phyloP scores from a whole-genome alignment of 1,284 basidiomycete genomes.

The Cerrena zonata region DNA sequence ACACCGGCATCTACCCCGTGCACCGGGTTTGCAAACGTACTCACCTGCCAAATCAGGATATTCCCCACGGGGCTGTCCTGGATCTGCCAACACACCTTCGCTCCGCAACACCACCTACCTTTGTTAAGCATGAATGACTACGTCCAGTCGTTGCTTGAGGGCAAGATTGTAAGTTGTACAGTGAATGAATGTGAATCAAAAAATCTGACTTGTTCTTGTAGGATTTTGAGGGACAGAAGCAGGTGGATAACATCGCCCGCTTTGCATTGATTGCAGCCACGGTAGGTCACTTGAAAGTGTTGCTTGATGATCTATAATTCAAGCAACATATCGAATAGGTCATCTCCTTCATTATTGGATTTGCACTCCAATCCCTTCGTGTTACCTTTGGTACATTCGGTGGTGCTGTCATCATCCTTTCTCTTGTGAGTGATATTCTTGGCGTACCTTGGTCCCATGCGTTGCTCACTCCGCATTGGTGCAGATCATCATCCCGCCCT shows the following conservation, averaged over 20 bases:
- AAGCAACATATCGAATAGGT: too few relatives aligned
- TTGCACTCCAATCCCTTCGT: conserved; percentile 53
- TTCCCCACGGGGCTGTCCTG: background rate
- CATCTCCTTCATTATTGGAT: conserved; percentile 60
- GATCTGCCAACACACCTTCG: background rate
- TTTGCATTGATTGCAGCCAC: conserved; percentile 33
- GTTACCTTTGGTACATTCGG: conserved; percentile 54
- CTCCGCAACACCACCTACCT: background rate
- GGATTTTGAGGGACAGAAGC: conserved; percentile 72
- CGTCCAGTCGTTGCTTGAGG: background rate
- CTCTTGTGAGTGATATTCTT: conserved; percentile 41
- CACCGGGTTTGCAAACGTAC: background rate
- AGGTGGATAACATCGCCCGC: conserved; percentile 48
- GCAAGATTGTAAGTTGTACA: background rate
- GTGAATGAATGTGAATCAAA: background rate
- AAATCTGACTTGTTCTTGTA: conserved; percentile 21
- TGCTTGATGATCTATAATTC: too few relatives aligned
- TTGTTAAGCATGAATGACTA: background rate
- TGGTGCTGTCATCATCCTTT: conserved; percentile 38
- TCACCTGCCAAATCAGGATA: background rate
- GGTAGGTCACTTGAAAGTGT: too few relatives aligned
- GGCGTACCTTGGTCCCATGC: conserved; percentile 2
- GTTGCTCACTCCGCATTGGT: conserved; percentile 2
- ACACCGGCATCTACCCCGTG: too few relatives aligned
- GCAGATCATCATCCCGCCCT: conserved; percentile 62